phyloP scores from a whole-genome alignment of 2,329 filamentous ascomycete species.

The Akanthomyces lecanii region DNA sequence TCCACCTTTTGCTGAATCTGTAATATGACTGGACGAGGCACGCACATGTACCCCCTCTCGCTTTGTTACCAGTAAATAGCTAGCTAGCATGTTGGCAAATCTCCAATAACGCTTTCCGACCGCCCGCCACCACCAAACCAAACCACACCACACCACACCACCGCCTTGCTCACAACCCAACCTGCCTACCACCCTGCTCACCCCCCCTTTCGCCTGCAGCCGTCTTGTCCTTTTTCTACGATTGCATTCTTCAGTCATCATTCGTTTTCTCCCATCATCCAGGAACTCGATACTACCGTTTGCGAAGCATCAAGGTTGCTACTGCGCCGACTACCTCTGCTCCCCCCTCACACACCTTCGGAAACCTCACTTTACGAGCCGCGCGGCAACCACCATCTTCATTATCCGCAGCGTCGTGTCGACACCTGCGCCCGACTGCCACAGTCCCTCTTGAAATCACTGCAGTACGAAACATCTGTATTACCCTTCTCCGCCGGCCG shows the following conservation, averaged over 20 bases:
- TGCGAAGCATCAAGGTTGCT: not conserved
- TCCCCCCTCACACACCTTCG: conserved; percentile 11
- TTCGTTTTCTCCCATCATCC: not conserved
- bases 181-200: not conserved
- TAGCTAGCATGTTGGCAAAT: not conserved
- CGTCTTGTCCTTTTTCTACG: not conserved
- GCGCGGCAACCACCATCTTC: not conserved
- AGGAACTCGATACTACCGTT: not conserved
- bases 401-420: not conserved
- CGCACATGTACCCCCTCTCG: not conserved
- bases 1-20: not conserved
- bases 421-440: not conserved
- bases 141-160: not conserved
- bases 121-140: not conserved
- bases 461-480: too few relatives aligned
- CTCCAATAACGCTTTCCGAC: conserved; percentile 9
- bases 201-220: conserved; percentile 1
- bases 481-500: not conserved
- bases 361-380: not conserved
- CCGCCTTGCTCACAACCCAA: conserved; percentile 5
- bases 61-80: not conserved
- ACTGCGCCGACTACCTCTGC: not conserved
- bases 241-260: not conserved
- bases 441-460: not conserved
- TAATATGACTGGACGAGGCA: not conserved